Base-by-base conservation (phyloP, 805 yeast genomes). In the Ogataea philodendri region DNA sequence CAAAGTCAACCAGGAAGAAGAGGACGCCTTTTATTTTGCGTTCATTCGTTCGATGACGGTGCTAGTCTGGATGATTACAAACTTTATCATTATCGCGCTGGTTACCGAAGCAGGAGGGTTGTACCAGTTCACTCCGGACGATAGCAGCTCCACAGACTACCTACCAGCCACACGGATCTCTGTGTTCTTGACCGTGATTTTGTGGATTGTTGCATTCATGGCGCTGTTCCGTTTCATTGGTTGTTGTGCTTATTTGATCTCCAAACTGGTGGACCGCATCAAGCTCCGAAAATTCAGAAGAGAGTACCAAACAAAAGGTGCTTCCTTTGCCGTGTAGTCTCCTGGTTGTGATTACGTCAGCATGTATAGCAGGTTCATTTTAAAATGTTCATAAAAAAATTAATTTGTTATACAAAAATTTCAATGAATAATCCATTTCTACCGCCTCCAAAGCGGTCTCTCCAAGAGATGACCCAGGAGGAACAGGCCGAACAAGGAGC, bases 401-500 rank as follows among this genome's bases (percentile, higher is more conserved):
- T 18, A 25, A 27, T 19, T 26, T 11, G n/a, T 30, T n/a, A 17
- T 15, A 11, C 3, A 24, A 20, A 30, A 17, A 22, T 35, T 34
- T 21, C 39, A 43, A 57, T 57, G 62, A 48, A 53, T 30, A 59
- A 58, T 39, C 64, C 64, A n/a, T 59, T 59, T 35, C 26, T 59
- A 35, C 63, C 72, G 6, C 68, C 66, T 13, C 67, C 70, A 1
- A 55, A 66, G 42, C 78, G 74, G 59, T 65, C 81, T 7, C 66
- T 70, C 40, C 62, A 73, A 29, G 85, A 85, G 49, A 78, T 90
- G 88, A 76, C 86, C 2, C 89, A 80, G 26, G 96, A 89, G 46
- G 96, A 89, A 57, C 96, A 87, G 63, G 96, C 95, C 2, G 93
- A 86, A 49, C 78, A 77, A 37, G 95, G 95, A 11, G 97, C 97